Conservation (phyloP, 225 moss, liverwort and hornwort species). For the Physcomitrium patens region DNA sequence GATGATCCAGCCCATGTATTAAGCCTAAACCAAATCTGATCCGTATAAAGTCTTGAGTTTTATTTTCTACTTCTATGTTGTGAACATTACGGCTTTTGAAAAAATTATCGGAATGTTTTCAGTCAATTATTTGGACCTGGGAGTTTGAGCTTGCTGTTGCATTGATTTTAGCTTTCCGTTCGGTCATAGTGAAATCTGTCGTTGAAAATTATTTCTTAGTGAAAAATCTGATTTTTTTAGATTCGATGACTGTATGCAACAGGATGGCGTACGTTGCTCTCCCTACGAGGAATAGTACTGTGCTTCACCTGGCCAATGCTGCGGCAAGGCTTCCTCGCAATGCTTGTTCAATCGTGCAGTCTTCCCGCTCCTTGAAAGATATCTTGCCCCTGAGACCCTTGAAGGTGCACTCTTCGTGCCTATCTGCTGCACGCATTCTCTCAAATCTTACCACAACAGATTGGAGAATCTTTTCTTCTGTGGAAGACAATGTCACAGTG, state of each 20-base stretch:
- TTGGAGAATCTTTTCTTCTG: slow-evolving; percentile 29
- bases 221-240: not conserved
- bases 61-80: no score
- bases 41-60: no score
- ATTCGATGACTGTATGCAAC: slow-evolving; percentile 12
- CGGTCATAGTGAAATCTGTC: no score
- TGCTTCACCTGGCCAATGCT: slow-evolving; percentile 45
- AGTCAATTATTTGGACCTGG: no score
- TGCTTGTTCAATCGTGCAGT: slow-evolving; percentile 18
- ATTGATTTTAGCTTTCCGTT: no score
- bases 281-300: slow-evolving; percentile 55
- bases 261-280: slow-evolving; percentile 72
- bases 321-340: slow-evolving; percentile 47
- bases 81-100: no score
- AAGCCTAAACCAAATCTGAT: no score
- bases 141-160: no score
- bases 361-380: slow-evolving; percentile 19
- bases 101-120: no score
- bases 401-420: slow-evolving; percentile 23
- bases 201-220: no score
- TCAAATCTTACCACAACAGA: slow-evolving; percentile 24
- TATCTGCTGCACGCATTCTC: not conserved
- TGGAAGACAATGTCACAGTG: slow-evolving; percentile 59
- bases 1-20: no score
- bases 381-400: slow-evolving; percentile 22